Conservation (phyloP, 2,329 filamentous ascomycete genomes). For the Magnaporthiopsis rhizophila region DNA sequence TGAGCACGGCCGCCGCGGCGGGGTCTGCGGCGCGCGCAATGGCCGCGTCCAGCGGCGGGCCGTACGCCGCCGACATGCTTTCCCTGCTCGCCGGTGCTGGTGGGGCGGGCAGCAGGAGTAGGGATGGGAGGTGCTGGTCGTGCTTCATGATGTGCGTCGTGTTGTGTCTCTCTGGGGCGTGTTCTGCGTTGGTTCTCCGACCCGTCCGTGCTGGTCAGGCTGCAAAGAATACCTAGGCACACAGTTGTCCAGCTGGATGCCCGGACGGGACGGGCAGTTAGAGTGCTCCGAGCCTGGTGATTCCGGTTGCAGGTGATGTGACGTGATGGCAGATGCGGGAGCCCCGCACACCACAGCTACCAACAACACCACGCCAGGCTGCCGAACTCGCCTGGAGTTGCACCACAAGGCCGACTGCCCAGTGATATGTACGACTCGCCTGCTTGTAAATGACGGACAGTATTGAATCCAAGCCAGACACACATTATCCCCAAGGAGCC, state of each 20-base stretch:
- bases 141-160: neutral
- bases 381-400: too few relatives aligned
- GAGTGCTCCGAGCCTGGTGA: neutral
- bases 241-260: neutral
- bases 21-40: conserved; percentile 39
- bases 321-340: neutral
- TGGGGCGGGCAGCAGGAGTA: conserved; percentile 57
- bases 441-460: neutral
- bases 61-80: conserved; percentile 51
- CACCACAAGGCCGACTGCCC: neutral
- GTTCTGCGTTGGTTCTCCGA: neutral
- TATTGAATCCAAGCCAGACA: neutral
- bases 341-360: neutral
- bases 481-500: neutral
- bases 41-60: conserved; percentile 45
- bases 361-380: neutral
- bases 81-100: conserved; percentile 44
- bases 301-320: neutral
- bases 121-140: conserved; percentile 30
- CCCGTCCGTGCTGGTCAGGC: neutral
- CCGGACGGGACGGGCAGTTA: neutral
- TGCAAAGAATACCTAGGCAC: neutral
- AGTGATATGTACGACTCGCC: neutral
- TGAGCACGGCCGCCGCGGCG: conserved; percentile 29
- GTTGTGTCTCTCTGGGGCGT: neutral